These are phyloP conservation scores for Penicillium coprophilum DNA, from an alignment of 495 filamentous ascomycete species.

Conservation along the genomic window DNA sequence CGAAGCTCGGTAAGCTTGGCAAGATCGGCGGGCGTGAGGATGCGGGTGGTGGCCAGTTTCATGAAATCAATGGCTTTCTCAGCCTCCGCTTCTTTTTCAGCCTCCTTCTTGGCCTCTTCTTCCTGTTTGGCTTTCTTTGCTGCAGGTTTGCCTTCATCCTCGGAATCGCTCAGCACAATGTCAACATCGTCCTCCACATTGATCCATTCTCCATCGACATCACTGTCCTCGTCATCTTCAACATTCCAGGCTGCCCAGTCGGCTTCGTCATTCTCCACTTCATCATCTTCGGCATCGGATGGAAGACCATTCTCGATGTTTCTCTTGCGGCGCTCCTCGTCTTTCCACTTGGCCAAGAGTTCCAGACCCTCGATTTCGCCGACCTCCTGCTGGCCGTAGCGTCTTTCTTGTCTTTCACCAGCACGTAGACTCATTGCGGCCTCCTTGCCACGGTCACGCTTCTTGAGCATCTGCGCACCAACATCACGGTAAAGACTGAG, in stretches of 20 bases:
- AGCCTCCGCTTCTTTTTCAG: slow-evolving; percentile 24
- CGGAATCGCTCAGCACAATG: slow-evolving; percentile 71
- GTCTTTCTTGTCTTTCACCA: slow-evolving; percentile 65
- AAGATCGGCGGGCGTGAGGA: slow-evolving; percentile 89
- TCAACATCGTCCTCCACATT: slow-evolving; percentile 82
- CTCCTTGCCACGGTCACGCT: slow-evolving; percentile 87
- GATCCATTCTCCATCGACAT: slow-evolving; percentile 87
- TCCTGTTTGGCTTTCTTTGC: slow-evolving; percentile 58
- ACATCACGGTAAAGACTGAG: slow-evolving; percentile 88
- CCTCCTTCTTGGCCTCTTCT: slow-evolving; percentile 21
- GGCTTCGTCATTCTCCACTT: slow-evolving; percentile 62
- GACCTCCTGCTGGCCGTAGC: slow-evolving; percentile 73
- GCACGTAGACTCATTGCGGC: slow-evolving; percentile 78
- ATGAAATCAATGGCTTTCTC: slow-evolving; percentile 48
- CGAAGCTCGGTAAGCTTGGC: slow-evolving; percentile 88
- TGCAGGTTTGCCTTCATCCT: slow-evolving; percentile 62
- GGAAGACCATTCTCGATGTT: slow-evolving; percentile 62
- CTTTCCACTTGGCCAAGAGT: slow-evolving; percentile 89
- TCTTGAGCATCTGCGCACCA: slow-evolving; percentile 83
- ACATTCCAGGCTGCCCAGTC: slow-evolving; percentile 84
- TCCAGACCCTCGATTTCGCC: slow-evolving; percentile 93
- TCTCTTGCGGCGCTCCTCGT: slow-evolving; percentile 76
- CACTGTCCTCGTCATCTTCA: slow-evolving; percentile 68
- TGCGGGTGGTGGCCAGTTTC: slow-evolving; percentile 77
- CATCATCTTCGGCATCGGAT: slow-evolving; percentile 54